phyloP scores from a whole-genome alignment of 805 yeast genomes.

The Pichia phayaonensis region DNA sequence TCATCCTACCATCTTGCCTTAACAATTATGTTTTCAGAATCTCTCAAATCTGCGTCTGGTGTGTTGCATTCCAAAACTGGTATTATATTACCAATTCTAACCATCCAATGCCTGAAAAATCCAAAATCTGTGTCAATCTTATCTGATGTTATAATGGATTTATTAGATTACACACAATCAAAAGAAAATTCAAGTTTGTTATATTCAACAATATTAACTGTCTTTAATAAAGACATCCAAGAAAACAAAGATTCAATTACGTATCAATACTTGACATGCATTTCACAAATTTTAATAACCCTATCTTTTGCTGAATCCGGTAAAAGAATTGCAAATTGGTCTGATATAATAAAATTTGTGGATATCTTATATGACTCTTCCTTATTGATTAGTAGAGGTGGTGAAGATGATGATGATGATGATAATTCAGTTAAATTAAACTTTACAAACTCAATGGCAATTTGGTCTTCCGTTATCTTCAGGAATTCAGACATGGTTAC shows the following conservation, averaged over 20 bases:
- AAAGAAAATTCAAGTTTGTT: slow-evolving; percentile 39
- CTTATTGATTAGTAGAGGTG: neutral
- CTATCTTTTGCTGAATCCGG: slow-evolving; percentile 67
- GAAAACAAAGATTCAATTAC: slow-evolving; percentile 7
- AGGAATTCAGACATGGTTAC: slow-evolving; percentile 42
- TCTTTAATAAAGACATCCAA: slow-evolving; percentile 5
- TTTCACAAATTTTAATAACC: slow-evolving; percentile 37
- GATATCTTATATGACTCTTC: slow-evolving; percentile 10
- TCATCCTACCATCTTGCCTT: slow-evolving; percentile 50
- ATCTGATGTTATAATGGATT: slow-evolving; percentile 49
- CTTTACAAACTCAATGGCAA: slow-evolving; percentile 29
- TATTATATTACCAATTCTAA: slow-evolving; percentile 37
- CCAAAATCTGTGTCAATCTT: slow-evolving; percentile 35
- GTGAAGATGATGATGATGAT: slow-evolving; percentile 10
- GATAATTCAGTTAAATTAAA: slow-evolving; percentile 8
- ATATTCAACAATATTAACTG: slow-evolving; percentile 30
- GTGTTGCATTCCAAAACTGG: slow-evolving; percentile 68
- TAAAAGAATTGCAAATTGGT: slow-evolving; percentile 52
- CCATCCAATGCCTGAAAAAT: slow-evolving; percentile 14
- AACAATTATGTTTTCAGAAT: slow-evolving; percentile 56
- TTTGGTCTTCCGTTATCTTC: slow-evolving; percentile 40
- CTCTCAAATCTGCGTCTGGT: slow-evolving; percentile 64
- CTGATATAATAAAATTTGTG: slow-evolving; percentile 14
- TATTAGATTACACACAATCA: slow-evolving; percentile 44
- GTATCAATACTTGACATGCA: slow-evolving; percentile 21